Base-by-base conservation (phyloP, 202 grass and related monocot species). In the Alloteropsis angusta region DNA sequence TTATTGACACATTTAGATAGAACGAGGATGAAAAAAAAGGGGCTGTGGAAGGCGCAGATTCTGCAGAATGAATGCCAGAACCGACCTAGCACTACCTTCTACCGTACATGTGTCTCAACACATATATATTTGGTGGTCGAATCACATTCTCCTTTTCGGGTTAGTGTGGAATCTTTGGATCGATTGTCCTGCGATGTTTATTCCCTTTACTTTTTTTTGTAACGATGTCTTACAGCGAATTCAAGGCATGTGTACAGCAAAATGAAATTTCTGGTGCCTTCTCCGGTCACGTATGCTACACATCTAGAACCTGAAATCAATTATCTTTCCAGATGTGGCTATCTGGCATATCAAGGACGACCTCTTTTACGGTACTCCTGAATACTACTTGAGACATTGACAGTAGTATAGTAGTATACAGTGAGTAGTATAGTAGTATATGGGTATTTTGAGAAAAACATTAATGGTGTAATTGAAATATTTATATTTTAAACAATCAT, bases 81-180 rank as follows among this genome's bases (percentile, higher is more conserved):
- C 60, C 15, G 4, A n/a, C 34, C 34, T 34, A n/a, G 32, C 60
- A 37, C n/a, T n/a, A n/a, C n/a, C n/a, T n/a, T n/a, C 38, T 41
- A 38, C 39, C 80, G 80, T 68, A 76, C 71, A 53, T 42, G 81
- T 76, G 80, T 67, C n/a, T 4, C 7, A 9, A 39, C 22, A 23
- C 8, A 3, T 32, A 15, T 28, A 15, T 28, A 28, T 4, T 13
- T 53, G 57, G 72, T 73, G 68, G 45, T 82, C 44, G 68, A 68
- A 68, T 83, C 53, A 43, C 6, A 66, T 57, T 61, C 16, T 49
- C 48, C 39, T 12, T 23, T 59, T 59, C 22, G 8, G 38, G 43
- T 72, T 63, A 73, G 34, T 64, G 68, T 36, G 44, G 56, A 63
- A 82, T 73, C 54, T 53, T 4, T 60, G 6, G 6, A 13, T 30